These are phyloP conservation scores for Corymbia calophylla DNA, from an alignment of 441 rosid genomes.

Conservation along the genomic window DNA sequence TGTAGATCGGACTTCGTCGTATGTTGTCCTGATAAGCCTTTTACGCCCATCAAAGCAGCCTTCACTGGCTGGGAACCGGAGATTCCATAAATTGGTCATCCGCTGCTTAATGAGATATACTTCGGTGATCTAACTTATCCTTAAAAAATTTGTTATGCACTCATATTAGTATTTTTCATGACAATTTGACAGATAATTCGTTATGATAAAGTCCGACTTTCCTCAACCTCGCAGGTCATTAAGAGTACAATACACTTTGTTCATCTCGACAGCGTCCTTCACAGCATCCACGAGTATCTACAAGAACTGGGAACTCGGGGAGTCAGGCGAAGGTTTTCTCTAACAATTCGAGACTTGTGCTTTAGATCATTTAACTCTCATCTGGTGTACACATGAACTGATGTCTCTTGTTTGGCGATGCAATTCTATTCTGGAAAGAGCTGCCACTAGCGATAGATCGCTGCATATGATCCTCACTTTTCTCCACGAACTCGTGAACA, in stretches of 20 bases:
- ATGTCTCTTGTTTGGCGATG: not conserved
- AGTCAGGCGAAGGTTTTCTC: conserved; percentile 76
- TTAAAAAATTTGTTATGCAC: not conserved
- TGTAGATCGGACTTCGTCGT: conserved; percentile 92
- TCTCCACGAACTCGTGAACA: conserved; percentile 96
- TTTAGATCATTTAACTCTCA: not conserved
- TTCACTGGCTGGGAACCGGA: conserved; percentile 88
- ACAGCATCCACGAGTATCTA: conserved; percentile 86
- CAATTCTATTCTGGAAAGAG: conserved; percentile 33
- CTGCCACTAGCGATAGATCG: conserved; percentile 98
- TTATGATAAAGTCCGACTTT: not conserved
- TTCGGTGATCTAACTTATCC: conserved; percentile 40
- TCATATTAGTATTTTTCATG: not conserved
- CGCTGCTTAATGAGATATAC: conserved; percentile 96
- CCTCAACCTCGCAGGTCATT: conserved; percentile 51
- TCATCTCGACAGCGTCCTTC: conserved; percentile 95
- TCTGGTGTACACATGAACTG: not conserved
- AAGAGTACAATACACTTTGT: conserved; percentile 93
- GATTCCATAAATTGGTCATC: conserved; percentile 69
- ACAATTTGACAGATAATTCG: not conserved
- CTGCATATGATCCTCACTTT: conserved; percentile 96
- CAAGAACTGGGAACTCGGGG: conserved; percentile 98
- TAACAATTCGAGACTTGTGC: not conserved
- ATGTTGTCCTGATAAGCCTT: conserved; percentile 89
- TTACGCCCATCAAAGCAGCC: conserved; percentile 95